Conservation (phyloP, 2,329 filamentous ascomycete species). For the Xylaria sp. region DNA sequence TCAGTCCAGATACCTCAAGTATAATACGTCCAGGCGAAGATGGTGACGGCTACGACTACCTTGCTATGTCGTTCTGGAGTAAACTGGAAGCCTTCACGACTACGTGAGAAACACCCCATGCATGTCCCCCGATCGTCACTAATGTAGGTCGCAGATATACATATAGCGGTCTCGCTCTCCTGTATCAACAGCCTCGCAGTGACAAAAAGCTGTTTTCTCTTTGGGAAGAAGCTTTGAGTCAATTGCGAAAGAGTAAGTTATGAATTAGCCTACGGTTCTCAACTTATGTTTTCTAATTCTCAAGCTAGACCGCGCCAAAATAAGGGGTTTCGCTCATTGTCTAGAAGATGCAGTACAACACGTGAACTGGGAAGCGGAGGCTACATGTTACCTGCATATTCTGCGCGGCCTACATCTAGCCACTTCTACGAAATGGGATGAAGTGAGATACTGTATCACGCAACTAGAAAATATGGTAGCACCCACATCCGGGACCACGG, state of each 20-base stretch:
- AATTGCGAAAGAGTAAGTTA: slow-evolving; percentile 43
- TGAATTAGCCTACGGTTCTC: slow-evolving; percentile 3
- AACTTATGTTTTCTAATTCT: slow-evolving; percentile 1
- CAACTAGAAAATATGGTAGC: slow-evolving; percentile 55
- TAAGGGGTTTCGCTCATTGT: slow-evolving; percentile 53
- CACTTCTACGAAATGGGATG: slow-evolving; percentile 71
- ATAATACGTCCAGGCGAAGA: slow-evolving; percentile 57
- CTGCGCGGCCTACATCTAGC: slow-evolving; percentile 73
- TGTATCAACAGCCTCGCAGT: slow-evolving; percentile 46
- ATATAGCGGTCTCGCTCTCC: slow-evolving; percentile 56
- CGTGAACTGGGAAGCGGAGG: slow-evolving; percentile 67
- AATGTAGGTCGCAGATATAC: slow-evolving; percentile 52
- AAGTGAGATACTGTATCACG: slow-evolving; percentile 63
- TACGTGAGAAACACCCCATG: slow-evolving; percentile 49
- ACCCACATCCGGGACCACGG: slow-evolving; percentile 50
- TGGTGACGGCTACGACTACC: slow-evolving; percentile 55
- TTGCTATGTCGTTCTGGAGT: slow-evolving; percentile 65
- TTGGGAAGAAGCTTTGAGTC: slow-evolving; percentile 47
- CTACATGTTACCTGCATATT: slow-evolving; percentile 73
- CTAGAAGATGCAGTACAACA: slow-evolving; percentile 63
- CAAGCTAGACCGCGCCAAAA: slow-evolving; percentile 36
- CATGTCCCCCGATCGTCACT: slow-evolving; percentile 3
- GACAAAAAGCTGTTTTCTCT: slow-evolving; percentile 46
- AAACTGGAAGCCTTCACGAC: slow-evolving; percentile 63
- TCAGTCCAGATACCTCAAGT: slow-evolving; percentile 62